Evolutionary conservation across 1,284 basidiomycete species (phyloP).

Genomic region (Cryptococcus sp.): DNA sequence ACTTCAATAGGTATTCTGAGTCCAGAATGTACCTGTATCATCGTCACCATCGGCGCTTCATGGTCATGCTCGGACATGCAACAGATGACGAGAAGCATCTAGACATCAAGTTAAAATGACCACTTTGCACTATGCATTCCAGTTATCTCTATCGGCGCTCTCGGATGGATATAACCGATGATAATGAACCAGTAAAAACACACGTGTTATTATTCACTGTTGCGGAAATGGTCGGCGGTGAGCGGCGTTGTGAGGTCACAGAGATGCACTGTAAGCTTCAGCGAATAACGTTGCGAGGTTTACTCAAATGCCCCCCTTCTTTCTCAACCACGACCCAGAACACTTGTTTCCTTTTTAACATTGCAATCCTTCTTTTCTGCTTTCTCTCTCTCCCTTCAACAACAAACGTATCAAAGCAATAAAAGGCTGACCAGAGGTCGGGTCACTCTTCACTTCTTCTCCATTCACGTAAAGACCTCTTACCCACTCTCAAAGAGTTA

Average conservation of each 20-base stretch:
- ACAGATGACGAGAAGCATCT: background rate
- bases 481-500: background rate
- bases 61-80: background rate
- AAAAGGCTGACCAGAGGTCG: constrained; percentile 2
- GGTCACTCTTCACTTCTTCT: background rate
- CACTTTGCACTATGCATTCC: background rate
- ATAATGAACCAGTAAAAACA: background rate
- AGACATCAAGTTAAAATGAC: background rate
- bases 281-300: constrained; percentile 13
- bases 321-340: background rate
- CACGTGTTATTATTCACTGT: background rate
- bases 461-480: background rate
- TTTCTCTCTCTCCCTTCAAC: constrained; percentile 4
- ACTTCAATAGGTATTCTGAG: background rate
- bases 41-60: no score
- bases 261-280: background rate
- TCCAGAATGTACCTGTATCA: no score
- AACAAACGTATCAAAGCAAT: background rate
- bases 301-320: background rate
- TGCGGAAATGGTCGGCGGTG: constrained; percentile 17
- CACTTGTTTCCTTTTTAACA: background rate
- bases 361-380: background rate
- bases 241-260: constrained; percentile 10
- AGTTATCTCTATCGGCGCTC: background rate
- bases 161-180: background rate